phyloP scores from a whole-genome alignment of 2,329 filamentous ascomycete genomes.

The Stemphylium lycopersici region DNA sequence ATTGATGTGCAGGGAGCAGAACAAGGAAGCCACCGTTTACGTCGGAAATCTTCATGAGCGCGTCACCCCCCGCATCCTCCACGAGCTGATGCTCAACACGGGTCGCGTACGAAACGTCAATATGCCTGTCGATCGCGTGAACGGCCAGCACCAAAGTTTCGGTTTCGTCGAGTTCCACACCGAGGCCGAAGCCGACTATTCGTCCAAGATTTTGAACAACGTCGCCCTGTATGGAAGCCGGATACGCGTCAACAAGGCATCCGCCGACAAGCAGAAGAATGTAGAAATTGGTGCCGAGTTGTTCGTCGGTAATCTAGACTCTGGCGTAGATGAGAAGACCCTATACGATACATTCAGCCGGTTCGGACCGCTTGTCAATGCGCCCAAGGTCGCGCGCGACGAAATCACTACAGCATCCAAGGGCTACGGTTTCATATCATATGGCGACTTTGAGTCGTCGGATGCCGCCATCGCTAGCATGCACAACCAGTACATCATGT shows the following conservation, averaged over 20 bases:
- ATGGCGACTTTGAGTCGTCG: conserved; percentile 89
- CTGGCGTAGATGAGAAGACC: conserved; percentile 93
- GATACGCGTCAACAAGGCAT: conserved; percentile 93
- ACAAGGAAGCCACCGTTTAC: conserved; percentile 97
- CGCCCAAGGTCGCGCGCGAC: conserved; percentile 88
- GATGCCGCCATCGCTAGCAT: conserved; percentile 91
- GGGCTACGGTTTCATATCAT: conserved; percentile 95
- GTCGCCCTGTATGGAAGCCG: conserved; percentile 92
- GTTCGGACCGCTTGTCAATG: conserved; percentile 82
- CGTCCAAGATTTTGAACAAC: conserved; percentile 94
- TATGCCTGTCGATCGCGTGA: conserved; percentile 96
- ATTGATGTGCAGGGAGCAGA: conserved; percentile 67
- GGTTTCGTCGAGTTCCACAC: conserved; percentile 98
- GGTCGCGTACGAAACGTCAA: conserved; percentile 98
- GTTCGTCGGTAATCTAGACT: conserved; percentile 93
- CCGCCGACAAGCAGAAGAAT: conserved; percentile 91
- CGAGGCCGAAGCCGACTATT: conserved; percentile 95
- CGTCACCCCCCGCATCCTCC: conserved; percentile 85
- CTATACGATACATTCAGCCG: conserved; percentile 94
- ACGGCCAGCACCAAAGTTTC: conserved; percentile 95
- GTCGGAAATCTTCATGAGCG: conserved; percentile 98
- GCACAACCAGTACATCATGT: conserved; percentile 95
- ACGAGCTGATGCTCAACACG: conserved; percentile 98
- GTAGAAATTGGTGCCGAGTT: conserved; percentile 95
- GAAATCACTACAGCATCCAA: conserved; percentile 83